phyloP scores from a whole-genome alignment of 108 stramenopile genomes.

The Nitzschia sp. region DNA sequence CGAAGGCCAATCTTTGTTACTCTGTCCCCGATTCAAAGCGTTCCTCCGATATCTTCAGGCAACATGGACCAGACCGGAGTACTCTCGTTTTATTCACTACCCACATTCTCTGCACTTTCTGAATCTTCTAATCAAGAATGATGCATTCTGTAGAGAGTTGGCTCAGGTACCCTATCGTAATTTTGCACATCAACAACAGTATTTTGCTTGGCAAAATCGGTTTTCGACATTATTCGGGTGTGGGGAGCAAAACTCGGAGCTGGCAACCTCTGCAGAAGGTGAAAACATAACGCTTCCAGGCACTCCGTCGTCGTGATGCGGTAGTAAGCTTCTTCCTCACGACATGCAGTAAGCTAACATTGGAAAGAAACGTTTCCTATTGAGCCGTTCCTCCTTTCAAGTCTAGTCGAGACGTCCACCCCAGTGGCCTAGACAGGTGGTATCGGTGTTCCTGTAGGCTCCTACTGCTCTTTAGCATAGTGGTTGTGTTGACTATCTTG shows the following conservation, averaged over 20 bases:
- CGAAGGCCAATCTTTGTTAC: constrained; percentile 41
- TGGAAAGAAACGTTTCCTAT: no score
- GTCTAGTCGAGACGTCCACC: no score
- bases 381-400: no score
- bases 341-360: no score
- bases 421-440: no score
- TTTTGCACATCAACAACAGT: constrained; percentile 88
- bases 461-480: no score
- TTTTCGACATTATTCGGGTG: constrained; percentile 66
- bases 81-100: constrained; percentile 71
- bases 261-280: background rate
- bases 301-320: background rate
- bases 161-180: constrained; percentile 77
- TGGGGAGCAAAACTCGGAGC: constrained; percentile 30
- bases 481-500: no score
- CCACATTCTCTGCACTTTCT: constrained; percentile 85
- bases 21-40: constrained; percentile 67
- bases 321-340: no score
- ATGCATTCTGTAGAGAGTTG: constrained; percentile 63
- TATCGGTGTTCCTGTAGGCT: no score
- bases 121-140: constrained; percentile 68
- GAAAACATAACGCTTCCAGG: background rate
- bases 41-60: constrained; percentile 74
- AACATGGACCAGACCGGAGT: constrained; percentile 79
- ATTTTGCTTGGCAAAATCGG: constrained; percentile 82